Percentiles rank a stretch among this genome's conserved stretches.
Conservation (phyloP, 192 early-diverging fungal genomes). For the Entomortierella parvispora region DNA sequence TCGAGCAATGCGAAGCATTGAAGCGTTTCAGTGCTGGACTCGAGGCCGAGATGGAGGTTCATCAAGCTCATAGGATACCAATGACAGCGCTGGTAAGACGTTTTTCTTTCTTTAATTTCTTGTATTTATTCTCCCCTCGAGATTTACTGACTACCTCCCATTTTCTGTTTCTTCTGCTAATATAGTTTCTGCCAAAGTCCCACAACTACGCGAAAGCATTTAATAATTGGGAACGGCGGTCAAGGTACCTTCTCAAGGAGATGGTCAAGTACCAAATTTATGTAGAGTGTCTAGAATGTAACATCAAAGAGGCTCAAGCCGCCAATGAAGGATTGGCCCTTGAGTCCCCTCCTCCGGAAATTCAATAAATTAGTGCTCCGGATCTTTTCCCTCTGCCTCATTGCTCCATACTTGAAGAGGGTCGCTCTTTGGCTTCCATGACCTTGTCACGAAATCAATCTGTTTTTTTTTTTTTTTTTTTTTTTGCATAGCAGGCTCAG, state of each 20-base stretch:
- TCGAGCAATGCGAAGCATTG: slow-evolving; percentile 69
- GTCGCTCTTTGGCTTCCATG: too few relatives aligned
- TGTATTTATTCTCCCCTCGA: background rate
- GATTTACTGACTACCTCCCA: background rate
- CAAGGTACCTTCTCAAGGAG: slow-evolving; percentile 78
- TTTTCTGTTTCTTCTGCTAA: slow-evolving; percentile 41
- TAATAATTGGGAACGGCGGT: slow-evolving; percentile 81
- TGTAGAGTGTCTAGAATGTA: slow-evolving; percentile 73
- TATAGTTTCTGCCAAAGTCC: slow-evolving; percentile 66
- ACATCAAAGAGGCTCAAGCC: slow-evolving; percentile 6
- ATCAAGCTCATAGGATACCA: slow-evolving; percentile 68
- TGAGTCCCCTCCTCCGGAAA: too few relatives aligned
- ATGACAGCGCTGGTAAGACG: slow-evolving; percentile 60
- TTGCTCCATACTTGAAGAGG: too few relatives aligned
- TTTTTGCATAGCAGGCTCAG: too few relatives aligned
- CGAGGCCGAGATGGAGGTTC: slow-evolving; percentile 74
- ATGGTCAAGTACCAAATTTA: slow-evolving; percentile 86
- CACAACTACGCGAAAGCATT: slow-evolving; percentile 70
- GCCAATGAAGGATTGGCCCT: background rate
- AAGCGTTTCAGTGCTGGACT: slow-evolving; percentile 71
- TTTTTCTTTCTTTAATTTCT: background rate
- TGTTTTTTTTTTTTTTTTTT: too few relatives aligned
- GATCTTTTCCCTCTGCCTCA: too few relatives aligned
- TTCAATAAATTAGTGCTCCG: too few relatives aligned
- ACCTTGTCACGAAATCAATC: too few relatives aligned